Percentiles rank a stretch among this genome's conserved stretches.
These are phyloP conservation scores for Rosa multiflora DNA, from an alignment of 306 rosid species.

Conservation along the genomic window DNA sequence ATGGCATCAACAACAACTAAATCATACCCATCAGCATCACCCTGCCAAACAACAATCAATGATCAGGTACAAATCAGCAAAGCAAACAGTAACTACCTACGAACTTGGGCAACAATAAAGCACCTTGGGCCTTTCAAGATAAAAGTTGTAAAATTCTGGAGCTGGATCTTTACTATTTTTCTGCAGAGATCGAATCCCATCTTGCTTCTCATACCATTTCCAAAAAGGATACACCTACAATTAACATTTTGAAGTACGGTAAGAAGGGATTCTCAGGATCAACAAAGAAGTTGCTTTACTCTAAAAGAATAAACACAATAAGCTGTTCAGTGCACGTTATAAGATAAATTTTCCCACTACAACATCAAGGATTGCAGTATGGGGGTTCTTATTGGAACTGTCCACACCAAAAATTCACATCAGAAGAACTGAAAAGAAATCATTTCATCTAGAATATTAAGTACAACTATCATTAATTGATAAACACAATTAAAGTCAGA, in stretches of 20 bases:
- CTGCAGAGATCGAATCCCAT: slow-evolving; percentile 94
- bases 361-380: background rate
- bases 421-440: background rate
- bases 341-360: background rate
- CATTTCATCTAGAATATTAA: background rate
- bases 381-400: background rate
- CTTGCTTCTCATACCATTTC: slow-evolving; percentile 99
- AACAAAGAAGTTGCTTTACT: slow-evolving; percentile 6
- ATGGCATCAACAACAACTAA: slow-evolving; percentile 96
- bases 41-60: slow-evolving; percentile 49
- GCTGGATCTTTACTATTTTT: slow-evolving; percentile 88
- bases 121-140: slow-evolving; percentile 98
- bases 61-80: slow-evolving; percentile 13
- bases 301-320: slow-evolving; percentile 8
- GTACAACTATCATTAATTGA: background rate
- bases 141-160: slow-evolving; percentile 93
- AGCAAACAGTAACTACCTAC: slow-evolving; percentile 15
- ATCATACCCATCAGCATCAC: slow-evolving; percentile 97
- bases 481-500: background rate
- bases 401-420: background rate
- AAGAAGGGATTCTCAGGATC: slow-evolving; percentile 21
- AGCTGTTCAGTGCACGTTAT: background rate
- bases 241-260: slow-evolving; percentile 3
- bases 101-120: slow-evolving; percentile 27
- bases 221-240: slow-evolving; percentile 94